Evolutionary conservation across 768 basidiomycete genomes (phyloP), one percentile per base, ranked within the genome.

Genomic region (Exidia glandulosa): DNA sequence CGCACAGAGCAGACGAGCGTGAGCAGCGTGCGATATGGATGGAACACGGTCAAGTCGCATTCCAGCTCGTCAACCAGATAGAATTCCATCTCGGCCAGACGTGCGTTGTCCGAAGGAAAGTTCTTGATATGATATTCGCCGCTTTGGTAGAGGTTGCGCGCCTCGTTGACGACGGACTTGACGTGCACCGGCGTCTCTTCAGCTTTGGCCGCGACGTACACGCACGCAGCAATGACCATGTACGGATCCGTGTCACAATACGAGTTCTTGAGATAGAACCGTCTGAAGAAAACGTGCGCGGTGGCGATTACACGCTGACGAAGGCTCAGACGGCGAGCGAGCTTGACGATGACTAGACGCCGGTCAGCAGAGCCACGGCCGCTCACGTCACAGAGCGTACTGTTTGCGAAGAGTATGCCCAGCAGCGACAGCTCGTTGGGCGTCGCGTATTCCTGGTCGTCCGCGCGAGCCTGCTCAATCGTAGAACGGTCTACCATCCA

Each of bases 61-160:
- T 96, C 94, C 30, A 98, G 81, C 69, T 99, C 94, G 68, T 92
- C 92, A 27, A 99, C 86, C 10, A 98, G 84, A 74, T 95, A 98
- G 74, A 98, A 98, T 70, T 98, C 95, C 94, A 97, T 97, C 71
- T 99, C 96, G 3, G 94, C 96, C 14, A 99, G 77, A 68, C 92
- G 94, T 12, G 87, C 82, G 66, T 94, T 88, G 68, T 96, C 94
- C 0, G 87, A 81, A 0, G 89, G 84, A 68, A 96, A 95, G n/a
- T 80, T 73, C 68, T 88, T 87, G 68, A 88, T 76, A 3, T 79
- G 82, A 66, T 90, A 89, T 23, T 83, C 84, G 58, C 85, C 82
- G 58, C 79, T 81, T 84, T 33, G 9, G 30, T 94, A 96, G 47
- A 94, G 72, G 5, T 78, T 66, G 59, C 89, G 81, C 0, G 94